A percentile compares a stretch with the other conserved stretches of the same genome.
These are phyloP conservation scores for Aegilops sharonensis DNA, from an alignment of 176 grass and related monocot genomes.

Conservation along the genomic window DNA sequence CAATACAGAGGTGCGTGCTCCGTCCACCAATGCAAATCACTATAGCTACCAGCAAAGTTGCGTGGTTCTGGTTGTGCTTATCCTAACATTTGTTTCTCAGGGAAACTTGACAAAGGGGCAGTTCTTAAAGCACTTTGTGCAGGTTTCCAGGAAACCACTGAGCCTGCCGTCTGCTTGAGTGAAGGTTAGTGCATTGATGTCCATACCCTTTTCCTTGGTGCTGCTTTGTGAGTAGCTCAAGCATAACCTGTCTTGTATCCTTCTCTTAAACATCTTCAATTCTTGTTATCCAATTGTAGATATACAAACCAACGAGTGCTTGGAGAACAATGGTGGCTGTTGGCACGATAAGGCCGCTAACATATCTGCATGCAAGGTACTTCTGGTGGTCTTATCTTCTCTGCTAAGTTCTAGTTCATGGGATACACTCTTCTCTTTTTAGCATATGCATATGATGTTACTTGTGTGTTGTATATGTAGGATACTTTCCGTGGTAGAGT, in stretches of 20 bases:
- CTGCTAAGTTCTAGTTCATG: background rate
- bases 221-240: background rate
- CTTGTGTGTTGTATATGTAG: constrained; percentile 41
- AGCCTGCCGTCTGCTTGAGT: constrained; percentile 83
- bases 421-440: background rate
- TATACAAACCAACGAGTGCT: constrained; percentile 96
- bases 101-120: constrained; percentile 84
- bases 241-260: background rate
- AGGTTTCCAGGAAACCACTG: constrained; percentile 77
- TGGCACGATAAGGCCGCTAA: constrained; percentile 87
- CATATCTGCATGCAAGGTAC: constrained; percentile 96
- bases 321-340: constrained; percentile 95
- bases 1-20: constrained; percentile 77
- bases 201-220: background rate
- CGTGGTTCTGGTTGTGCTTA: constrained; percentile 6
- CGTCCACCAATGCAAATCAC: background rate
- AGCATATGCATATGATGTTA: constrained; percentile 12
- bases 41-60: constrained; percentile 8
- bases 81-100: constrained; percentile 38
- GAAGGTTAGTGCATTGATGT: constrained; percentile 48
- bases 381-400: constrained; percentile 22
- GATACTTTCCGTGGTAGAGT: constrained; percentile 96
- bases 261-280: background rate
- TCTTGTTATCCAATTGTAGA: constrained; percentile 36
- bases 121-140: constrained; percentile 94